phyloP scores from a whole-genome alignment of 1,139 yeast species.

The Debaryomyces fabryi region DNA sequence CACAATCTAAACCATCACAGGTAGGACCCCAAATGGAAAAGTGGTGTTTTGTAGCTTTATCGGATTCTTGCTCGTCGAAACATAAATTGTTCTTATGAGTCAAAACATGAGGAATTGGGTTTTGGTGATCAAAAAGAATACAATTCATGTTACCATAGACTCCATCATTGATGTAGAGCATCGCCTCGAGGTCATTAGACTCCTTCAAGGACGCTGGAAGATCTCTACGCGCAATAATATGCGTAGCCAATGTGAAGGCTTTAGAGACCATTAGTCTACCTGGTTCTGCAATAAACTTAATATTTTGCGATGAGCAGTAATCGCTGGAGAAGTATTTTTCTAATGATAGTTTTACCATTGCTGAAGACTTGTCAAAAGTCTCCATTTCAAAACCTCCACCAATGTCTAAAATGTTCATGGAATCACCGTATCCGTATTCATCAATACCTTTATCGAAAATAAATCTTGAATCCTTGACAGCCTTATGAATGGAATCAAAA shows the following conservation, averaged over 20 bases:
- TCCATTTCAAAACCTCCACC: slow-evolving; percentile 91
- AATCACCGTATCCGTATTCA: slow-evolving; percentile 41
- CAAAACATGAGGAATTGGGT: slow-evolving; percentile 69
- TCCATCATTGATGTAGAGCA: slow-evolving; percentile 89
- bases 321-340: slow-evolving; percentile 58
- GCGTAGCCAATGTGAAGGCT: slow-evolving; percentile 83
- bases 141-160: slow-evolving; percentile 96
- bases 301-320: slow-evolving; percentile 29
- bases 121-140: slow-evolving; percentile 88
- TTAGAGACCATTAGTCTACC: slow-evolving; percentile 88
- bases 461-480: slow-evolving; percentile 68
- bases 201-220: slow-evolving; percentile 20
- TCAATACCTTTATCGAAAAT: slow-evolving; percentile 65
- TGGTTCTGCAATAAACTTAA: slow-evolving; percentile 85
- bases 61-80: slow-evolving; percentile 35
- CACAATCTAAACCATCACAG: slow-evolving; percentile 94
- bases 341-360: slow-evolving; percentile 58
- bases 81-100: slow-evolving; percentile 54
- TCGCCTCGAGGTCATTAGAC: slow-evolving; percentile 28
- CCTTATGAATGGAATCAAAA: slow-evolving; percentile 65
- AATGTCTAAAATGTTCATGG: slow-evolving; percentile 67
- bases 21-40: slow-evolving; percentile 97
- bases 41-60: slow-evolving; percentile 27
- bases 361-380: slow-evolving; percentile 64
- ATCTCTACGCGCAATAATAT: slow-evolving; percentile 81